These are phyloP conservation scores for Pseudogymnoascus sp. DNA, from an alignment of 2,329 filamentous ascomycete species.

Conservation along the genomic window DNA sequence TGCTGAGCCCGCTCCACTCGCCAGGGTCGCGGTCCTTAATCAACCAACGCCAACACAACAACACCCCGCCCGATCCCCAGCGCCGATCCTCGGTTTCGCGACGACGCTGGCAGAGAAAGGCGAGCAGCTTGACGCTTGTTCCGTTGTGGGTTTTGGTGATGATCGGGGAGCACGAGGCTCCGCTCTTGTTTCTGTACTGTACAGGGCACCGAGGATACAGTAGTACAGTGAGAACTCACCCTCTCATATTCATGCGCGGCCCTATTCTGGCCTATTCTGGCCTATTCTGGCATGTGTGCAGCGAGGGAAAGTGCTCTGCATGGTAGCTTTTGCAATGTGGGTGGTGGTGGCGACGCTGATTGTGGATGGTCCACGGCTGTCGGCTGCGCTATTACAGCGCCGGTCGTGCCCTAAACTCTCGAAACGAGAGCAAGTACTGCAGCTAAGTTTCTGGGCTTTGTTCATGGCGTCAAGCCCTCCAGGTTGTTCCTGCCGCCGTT, in stretches of 20 bases:
- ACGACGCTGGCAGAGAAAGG: background rate
- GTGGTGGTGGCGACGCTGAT: background rate
- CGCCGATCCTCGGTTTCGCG: background rate
- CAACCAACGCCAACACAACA: background rate
- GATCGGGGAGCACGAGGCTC: background rate
- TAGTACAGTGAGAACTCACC: background rate
- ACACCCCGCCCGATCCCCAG: background rate
- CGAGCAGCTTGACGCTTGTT: background rate
- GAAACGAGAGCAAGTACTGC: background rate
- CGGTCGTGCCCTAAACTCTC: background rate
- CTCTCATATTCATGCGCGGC: background rate
- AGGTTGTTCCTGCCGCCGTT: background rate
- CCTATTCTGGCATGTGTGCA: background rate
- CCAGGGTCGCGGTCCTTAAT: conserved; percentile 1
- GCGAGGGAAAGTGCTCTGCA: background rate
- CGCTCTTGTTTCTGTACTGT: background rate
- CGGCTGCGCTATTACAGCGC: background rate
- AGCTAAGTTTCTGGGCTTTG: background rate
- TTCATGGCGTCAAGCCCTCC: background rate
- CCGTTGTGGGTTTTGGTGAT: background rate
- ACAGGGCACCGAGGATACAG: background rate
- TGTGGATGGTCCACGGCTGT: background rate
- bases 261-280: background rate
- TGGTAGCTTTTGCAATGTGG: background rate
- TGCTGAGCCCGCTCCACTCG: background rate